A percentile compares a stretch with the other conserved stretches of the same genome.
phyloP scores from a whole-genome alignment of 345 rosid species.

The Mallotus nudiflorus region DNA sequence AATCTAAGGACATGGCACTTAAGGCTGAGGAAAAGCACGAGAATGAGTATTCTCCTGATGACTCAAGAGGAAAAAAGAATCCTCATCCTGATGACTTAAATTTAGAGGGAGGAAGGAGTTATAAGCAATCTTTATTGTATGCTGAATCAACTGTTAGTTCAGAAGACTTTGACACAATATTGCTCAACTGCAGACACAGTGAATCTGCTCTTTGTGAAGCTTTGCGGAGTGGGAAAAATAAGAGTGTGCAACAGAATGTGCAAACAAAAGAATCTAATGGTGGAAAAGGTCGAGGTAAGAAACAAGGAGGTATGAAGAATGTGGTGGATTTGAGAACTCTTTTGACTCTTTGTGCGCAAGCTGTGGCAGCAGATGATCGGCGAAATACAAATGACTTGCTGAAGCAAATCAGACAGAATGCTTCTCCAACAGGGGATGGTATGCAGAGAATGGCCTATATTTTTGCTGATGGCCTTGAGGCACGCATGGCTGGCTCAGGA shows the following conservation, averaged over 20 bases:
- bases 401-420: conserved; percentile 38
- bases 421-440: conserved; percentile 35
- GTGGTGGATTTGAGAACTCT: conserved; percentile 46
- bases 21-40: conserved; percentile 24
- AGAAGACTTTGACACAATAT: conserved; percentile 26
- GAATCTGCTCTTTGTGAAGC: conserved; percentile 28
- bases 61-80: conserved; percentile 29
- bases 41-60: conserved; percentile 14
- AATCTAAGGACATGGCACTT: conserved; percentile 19
- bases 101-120: conserved; percentile 30
- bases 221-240: conserved; percentile 16
- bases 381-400: conserved; percentile 34
- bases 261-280: conserved; percentile 15
- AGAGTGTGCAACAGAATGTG: conserved; percentile 16
- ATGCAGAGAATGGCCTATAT: conserved; percentile 34
- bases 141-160: conserved; percentile 27
- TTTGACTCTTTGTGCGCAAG: conserved; percentile 44
- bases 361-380: conserved; percentile 35
- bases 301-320: conserved; percentile 31
- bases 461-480: conserved; percentile 38
- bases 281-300: conserved; percentile 31
- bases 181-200: conserved; percentile 20
- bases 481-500: conserved; percentile 37
- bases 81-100: conserved; percentile 20
- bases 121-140: conserved; percentile 32